Conservation (phyloP, 176 grass and related monocot species). For the Raddia distichophylla region DNA sequence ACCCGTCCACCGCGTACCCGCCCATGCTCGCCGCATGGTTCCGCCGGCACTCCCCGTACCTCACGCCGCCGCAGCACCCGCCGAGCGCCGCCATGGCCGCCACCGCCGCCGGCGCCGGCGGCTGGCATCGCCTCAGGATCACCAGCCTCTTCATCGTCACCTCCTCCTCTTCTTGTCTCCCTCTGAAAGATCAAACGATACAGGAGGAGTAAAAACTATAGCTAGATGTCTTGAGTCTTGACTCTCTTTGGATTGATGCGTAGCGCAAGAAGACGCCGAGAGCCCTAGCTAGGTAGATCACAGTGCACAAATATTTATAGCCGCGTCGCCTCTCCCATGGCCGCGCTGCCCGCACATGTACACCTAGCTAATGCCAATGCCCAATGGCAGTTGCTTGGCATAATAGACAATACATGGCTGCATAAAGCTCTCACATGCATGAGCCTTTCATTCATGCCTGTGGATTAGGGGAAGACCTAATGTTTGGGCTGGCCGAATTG, state of each 20-base stretch:
- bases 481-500: slow-evolving; percentile 49
- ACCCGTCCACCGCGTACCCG: slow-evolving; percentile 73
- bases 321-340: slow-evolving; percentile 12
- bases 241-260: slow-evolving; percentile 12
- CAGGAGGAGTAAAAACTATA: slow-evolving; percentile 24
- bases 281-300: slow-evolving; percentile 32
- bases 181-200: not conserved
- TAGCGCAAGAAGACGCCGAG: not conserved
- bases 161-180: not conserved
- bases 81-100: not conserved
- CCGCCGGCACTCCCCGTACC: slow-evolving; percentile 63
- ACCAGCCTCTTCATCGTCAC: slow-evolving; percentile 45
- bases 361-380: slow-evolving; percentile 23
- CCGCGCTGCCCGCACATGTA: slow-evolving; percentile 32
- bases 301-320: slow-evolving; percentile 44
- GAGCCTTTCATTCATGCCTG: slow-evolving; percentile 49
- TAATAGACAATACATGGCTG: slow-evolving; percentile 5
- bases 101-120: not conserved
- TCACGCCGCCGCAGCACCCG: slow-evolving; percentile 25
- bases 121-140: slow-evolving; percentile 48
- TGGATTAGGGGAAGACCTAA: slow-evolving; percentile 38
- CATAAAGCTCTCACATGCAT: slow-evolving; percentile 56
- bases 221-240: not conserved
- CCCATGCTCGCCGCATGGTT: slow-evolving; percentile 78
- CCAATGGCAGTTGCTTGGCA: slow-evolving; percentile 44